Evolutionary conservation across 164 flowering plant genomes (phyloP), one percentile per base, ranked within the genome.

Genomic region (Kingdonia uniflora): DNA sequence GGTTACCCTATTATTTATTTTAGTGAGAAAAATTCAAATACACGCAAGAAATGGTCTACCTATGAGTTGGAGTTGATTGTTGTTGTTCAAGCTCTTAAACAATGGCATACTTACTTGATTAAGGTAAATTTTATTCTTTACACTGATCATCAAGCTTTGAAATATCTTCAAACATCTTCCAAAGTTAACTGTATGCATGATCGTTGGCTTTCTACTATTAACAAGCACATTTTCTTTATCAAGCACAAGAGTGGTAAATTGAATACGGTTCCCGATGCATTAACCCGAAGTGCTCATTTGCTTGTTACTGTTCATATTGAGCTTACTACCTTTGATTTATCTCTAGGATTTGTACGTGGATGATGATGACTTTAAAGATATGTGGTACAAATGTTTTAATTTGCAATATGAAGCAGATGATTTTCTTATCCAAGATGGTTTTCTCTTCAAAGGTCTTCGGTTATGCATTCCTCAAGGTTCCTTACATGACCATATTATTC

Each of bases 141-240:
- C 15, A 21, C 37, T 14, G 35, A 54, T 54, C 47, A 26, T 26
- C 53, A 50, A 50, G 53, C 38, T 5, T 16, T 50, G 19, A 50
- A 50, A 37, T 50, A 25, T 16, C 23, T 50, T 2, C 53, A 50
- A 22, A 50, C n/a, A 11, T 5, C 53, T 4, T 2, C 11, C n/a
- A n/a, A 16, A 19, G 12, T 16, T 5, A 50, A 50, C 8, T 10
- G 37, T 3, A 26, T 15, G 37, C 53, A 50, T n/a, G 8, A 17
- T 15, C 6, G n/a, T 50, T 50, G 40, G 53, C 23, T 25, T n/a
- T 25, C 53, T 26, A 20, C 10, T 25, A 2, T 50, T 50, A 11
- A 50, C 2, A 37, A 50, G 29, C 24, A 23, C 39, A 50, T 16
- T 19, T 50, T 50, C 15, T 23, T 19, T 29, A 29, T 50, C 19